Evolutionary conservation across 768 basidiomycete species (phyloP), one percentile per base, ranked within the genome.

Genomic region (Leccinum disarticulatum): DNA sequence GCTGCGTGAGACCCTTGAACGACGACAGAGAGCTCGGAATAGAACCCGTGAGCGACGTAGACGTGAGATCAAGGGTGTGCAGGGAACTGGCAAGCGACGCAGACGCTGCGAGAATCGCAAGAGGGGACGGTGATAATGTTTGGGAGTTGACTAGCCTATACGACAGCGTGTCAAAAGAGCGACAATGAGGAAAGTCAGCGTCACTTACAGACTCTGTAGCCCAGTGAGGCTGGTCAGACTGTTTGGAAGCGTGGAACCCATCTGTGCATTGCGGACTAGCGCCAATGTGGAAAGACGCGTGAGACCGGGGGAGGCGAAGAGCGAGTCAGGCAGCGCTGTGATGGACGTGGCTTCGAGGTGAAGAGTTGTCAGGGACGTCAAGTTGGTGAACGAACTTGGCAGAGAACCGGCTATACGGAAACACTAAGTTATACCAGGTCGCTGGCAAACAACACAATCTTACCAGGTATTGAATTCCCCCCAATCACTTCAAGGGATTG

Each of bases 321-420:
- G 33, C 51, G 65, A 64, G 57, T 74, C 66, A 3, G 76, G 74
- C 22, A 81, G 59, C 19, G 73, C 56, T 14, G 67, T 71, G 52
- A 81, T 72, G 8, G 71, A 71, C 6, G 80, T 81, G 3, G 76
- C 70, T 66, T 80, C 73, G 6, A 81, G 64, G 48, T 77, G 73
- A 33, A 83, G 67, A n/a, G 67, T 74, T 35, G 72, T 64, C 10
- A 83, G 72, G 22, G 68, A 61, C 17, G 76, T 74, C 59, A 80
- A 64, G 17, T 74, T 73, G 3, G 64, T 62, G 57, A 82, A 78
- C 1, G 75, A 69, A 19, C 64, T 61, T 2, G 81, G 79, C 9
- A 83, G 68, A 13, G 73, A 60, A 19, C 81, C 81, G 57, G 76
- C 79, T 81, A 52, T 2, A 52, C n/a, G 7, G n/a, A 56, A 30